Conservation (phyloP, 768 basidiomycete species). For the Boletus patriciae region DNA sequence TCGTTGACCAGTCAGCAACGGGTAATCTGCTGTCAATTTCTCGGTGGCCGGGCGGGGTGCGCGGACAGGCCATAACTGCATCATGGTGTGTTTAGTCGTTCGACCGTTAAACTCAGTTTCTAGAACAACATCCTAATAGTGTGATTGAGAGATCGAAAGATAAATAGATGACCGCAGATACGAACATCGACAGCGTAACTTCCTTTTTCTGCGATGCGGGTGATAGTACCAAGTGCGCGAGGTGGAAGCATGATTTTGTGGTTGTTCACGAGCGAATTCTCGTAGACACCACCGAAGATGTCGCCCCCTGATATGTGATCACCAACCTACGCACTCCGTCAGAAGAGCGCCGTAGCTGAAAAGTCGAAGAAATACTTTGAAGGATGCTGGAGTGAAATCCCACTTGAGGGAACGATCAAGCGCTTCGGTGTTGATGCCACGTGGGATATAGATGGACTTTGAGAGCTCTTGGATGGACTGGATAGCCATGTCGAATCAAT, state of each 20-base stretch:
- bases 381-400: constrained; percentile 88
- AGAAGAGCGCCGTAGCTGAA: constrained; percentile 6
- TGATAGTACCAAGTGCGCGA: constrained; percentile 92
- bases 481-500: constrained; percentile 8
- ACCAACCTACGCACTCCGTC: constrained; percentile 59
- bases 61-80: constrained; percentile 99
- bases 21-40: constrained; percentile 90
- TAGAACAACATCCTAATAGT: constrained; percentile 79
- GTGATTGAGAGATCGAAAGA: background rate
- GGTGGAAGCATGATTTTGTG: constrained; percentile 98
- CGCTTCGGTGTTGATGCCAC: constrained; percentile 97
- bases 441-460: constrained; percentile 99
- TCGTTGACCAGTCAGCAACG: constrained; percentile 93
- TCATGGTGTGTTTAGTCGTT: constrained; percentile 88
- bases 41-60: constrained; percentile 95
- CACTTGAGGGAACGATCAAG: constrained; percentile 85
- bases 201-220: constrained; percentile 90
- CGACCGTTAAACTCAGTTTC: constrained; percentile 99
- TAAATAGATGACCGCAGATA: constrained; percentile 8
- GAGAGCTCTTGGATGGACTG: constrained; percentile 94
- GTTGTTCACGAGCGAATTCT: constrained; percentile 94
- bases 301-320: constrained; percentile 98
- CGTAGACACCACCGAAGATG: constrained; percentile 92
- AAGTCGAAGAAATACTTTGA: constrained; percentile 52
- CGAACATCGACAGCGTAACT: constrained; percentile 87